Evolutionary conservation across 805 yeast species (phyloP).

Genomic region (Zygotorulaspora sp.): DNA sequence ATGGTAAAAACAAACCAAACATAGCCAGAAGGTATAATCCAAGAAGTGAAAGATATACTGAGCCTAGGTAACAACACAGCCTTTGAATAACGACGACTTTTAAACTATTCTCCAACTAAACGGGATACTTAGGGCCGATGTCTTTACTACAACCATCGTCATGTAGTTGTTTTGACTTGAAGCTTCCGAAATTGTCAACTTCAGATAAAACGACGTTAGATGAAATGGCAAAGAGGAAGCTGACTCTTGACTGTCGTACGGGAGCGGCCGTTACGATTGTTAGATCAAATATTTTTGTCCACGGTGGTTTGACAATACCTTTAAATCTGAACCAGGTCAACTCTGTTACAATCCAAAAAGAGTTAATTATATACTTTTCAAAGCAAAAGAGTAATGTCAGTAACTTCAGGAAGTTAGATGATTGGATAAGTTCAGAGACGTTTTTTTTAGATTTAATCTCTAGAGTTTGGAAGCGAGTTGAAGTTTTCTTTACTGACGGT

Average conservation of each 20-base stretch:
- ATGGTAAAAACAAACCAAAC: too few relatives aligned
- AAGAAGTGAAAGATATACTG: too few relatives aligned
- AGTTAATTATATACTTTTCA: conserved; percentile 37
- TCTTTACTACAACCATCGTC: conserved; percentile 61
- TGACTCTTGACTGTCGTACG: conserved; percentile 56
- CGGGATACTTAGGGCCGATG: conserved; percentile 41
- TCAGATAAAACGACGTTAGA: conserved; percentile 26
- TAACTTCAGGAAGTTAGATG: conserved; percentile 26
- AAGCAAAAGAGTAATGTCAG: conserved; percentile 22
- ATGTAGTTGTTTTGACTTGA: conserved; percentile 53
- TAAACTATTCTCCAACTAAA: too few relatives aligned
- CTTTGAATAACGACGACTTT: too few relatives aligned
- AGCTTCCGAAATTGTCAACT: conserved; percentile 45
- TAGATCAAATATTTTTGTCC: conserved; percentile 57
- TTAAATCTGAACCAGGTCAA: conserved; percentile 43
- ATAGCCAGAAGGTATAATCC: too few relatives aligned
- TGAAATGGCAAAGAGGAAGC: conserved; percentile 42
- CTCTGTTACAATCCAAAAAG: conserved; percentile 37
- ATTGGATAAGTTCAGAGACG: conserved; percentile 57
- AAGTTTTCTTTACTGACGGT: conserved; percentile 14
- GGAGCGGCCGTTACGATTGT: conserved; percentile 60
- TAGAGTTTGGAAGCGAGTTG: conserved; percentile 51
- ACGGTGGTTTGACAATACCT: conserved; percentile 66
- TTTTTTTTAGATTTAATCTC: conserved; percentile 57
- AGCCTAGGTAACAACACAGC: too few relatives aligned